Evolutionary conservation across 768 basidiomycete genomes (phyloP).

Genomic region (Candolleomyces efflorescens): DNA sequence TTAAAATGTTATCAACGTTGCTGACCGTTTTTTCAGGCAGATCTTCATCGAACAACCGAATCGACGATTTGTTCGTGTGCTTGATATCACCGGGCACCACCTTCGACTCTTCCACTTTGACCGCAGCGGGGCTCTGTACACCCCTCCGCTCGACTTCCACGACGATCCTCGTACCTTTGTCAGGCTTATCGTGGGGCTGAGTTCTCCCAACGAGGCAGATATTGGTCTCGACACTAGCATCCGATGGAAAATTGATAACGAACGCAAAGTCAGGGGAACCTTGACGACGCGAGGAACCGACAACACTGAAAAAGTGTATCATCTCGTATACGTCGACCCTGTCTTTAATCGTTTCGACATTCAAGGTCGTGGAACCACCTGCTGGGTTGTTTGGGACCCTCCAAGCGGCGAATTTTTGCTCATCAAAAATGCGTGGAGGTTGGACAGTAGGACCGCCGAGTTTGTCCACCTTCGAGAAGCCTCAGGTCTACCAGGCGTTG

Average conservation of each 20-base stretch:
- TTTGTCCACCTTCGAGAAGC: not conserved
- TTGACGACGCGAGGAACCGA: not conserved
- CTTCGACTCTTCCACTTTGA: conserved; percentile 4
- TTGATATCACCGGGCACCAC: not conserved
- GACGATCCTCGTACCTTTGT: not conserved
- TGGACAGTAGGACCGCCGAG: not conserved
- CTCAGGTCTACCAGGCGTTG: not conserved
- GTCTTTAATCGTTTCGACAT: not conserved
- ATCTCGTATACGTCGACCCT: not conserved
- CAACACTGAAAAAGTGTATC: not conserved
- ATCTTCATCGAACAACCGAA: not conserved
- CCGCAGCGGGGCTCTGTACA: not conserved
- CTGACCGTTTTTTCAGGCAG: not conserved
- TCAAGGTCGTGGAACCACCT: not conserved
- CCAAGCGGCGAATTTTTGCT: not conserved
- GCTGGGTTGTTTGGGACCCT: not conserved
- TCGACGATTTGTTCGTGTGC: not conserved
- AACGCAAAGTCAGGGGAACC: not conserved
- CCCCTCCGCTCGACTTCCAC: not conserved
- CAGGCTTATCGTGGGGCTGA: not conserved
- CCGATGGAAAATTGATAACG: not conserved
- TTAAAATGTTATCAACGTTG: too few species aligned
- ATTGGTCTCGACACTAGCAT: conserved; percentile 1
- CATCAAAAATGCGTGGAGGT: not conserved
- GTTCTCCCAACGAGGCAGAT: not conserved